Base-by-base conservation (phyloP, 768 basidiomycete species). In the Pleurotus pulmonarius region DNA sequence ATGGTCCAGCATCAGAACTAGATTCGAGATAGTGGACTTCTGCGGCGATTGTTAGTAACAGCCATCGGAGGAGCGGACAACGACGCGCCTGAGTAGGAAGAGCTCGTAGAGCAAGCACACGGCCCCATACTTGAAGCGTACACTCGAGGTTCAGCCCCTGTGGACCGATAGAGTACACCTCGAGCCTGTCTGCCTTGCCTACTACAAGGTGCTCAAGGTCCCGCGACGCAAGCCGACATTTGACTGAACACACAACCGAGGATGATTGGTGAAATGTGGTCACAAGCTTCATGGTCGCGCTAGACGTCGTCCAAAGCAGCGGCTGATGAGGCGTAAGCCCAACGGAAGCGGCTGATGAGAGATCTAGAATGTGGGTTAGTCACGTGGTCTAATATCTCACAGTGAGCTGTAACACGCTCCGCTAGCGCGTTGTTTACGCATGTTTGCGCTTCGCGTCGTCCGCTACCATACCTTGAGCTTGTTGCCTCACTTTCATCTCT, bases 241-340 rank as follows among this genome's bases (percentile, higher is more conserved):
- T 90, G 22, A 87, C 65, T 25, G 90, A 92, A 60, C 75, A 76
- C 7, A 84, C 60, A 48, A 92, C 86, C 1, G 91, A 87, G 1
- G 91, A 88, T 2, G 90, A 80, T 3, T 77, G 78, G 66, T 92
- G 88, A 67, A 91, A 90, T 5, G 91, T 92, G 8, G 85, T 80
- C 29, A 92, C 78, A 58, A 91, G 65, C 68, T 80, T 82, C 79
- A 81, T 81, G 40, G 59, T 49, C 52, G 54, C 44, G 40, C 39
- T 43, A 37, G 38, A 29, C 38, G n/a, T 34, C 29, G 29, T 8
- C 29, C 29, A 34, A 34, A 34, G 8, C 29, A 11, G 29, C 29
- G 29, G 29, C 29, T 34, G 1, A 1, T 34, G 29, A 34, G 29
- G 29, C 29, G 29, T 34, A 3, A 34, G 29, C 29, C 29, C 29